Conservation (phyloP, 306 rosid species). For the Cicer pinnatifidum region DNA sequence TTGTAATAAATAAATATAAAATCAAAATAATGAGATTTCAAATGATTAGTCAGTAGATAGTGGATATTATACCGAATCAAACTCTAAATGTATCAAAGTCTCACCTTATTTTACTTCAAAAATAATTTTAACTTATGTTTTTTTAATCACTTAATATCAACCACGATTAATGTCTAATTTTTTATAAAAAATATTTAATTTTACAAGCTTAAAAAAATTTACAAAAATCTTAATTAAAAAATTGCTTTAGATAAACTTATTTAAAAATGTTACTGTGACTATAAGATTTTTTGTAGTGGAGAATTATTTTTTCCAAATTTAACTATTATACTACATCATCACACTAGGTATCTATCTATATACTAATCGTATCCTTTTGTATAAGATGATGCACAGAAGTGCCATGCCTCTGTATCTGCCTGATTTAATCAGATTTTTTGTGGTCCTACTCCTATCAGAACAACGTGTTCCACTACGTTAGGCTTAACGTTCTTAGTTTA, state of each 20-base stretch:
- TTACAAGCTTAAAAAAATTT: not conserved
- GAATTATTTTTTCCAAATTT: not conserved
- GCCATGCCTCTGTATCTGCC: slow-evolving; percentile 57
- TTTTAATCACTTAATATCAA: too few species aligned
- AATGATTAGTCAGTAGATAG: too few species aligned
- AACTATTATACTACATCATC: not conserved
- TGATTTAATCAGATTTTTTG: slow-evolving; percentile 51
- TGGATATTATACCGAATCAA: too few species aligned
- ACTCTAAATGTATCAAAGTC: too few species aligned
- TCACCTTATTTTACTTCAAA: too few species aligned
- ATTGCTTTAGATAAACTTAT: not conserved
- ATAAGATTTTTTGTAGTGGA: not conserved
- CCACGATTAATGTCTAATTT: not conserved
- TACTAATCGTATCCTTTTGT: slow-evolving; percentile 43
- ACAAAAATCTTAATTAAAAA: not conserved
- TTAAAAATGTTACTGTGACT: not conserved
- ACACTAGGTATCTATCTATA: slow-evolving; percentile 10
- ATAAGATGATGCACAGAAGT: slow-evolving; percentile 46
- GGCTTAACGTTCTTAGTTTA: slow-evolving; percentile 44
- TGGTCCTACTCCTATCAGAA: slow-evolving; percentile 54
- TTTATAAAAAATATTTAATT: not conserved
- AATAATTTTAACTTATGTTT: too few species aligned
- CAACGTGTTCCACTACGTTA: slow-evolving; percentile 48
- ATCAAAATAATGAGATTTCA: too few species aligned
- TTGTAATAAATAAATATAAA: too few species aligned